Base-by-base conservation (phyloP, 495 filamentous ascomycete species). In the Viridothelium virens region DNA sequence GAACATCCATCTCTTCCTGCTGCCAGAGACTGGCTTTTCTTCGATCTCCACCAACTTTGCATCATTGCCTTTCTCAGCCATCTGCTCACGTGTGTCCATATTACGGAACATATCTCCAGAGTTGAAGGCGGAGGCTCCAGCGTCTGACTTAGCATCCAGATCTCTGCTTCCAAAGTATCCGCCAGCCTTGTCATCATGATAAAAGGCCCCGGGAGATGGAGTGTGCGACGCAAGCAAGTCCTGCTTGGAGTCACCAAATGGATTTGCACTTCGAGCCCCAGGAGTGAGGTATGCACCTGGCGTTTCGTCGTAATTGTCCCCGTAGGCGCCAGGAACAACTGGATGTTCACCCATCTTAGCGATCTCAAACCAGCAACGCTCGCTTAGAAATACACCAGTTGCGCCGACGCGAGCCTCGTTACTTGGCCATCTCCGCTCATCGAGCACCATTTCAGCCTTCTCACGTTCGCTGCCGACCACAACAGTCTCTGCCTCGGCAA, bases 41-140 rank as follows among this genome's bases (percentile, higher is more conserved):
- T 97, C 95, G 5, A 97, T 89, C 77, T 96, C 92, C 59, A 89
- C 84, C 81, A 97, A 86, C 36, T 91, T 86, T 74, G 91, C 91
- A 65, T 95, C 90, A 70, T 96, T 93, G 68, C 90, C 91, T 63
- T 96, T 95, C 74, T 97, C 92, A 2, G 92, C 89, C 90, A 97
- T 91, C 75, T 94, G 89, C 75, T 95, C 87, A 63, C 89, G 84
- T 2, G 91, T 96, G 68, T 97, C 92, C n/a, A 97, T 81, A 68
- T 96, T 95, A 68, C 88, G 89, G 84, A 98, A 98, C 93, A 98
- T 96, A 73, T 98, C 92, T 16, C 94, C 93, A 61, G 85, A 88
- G 65, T 91, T 88, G 69, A 96, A 89, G 16, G 92, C 92, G 14
- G 90, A 96, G 1, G 82, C 90, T 2, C 91, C 93, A 4, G 92